A percentile compares a stretch with the other conserved stretches of the same genome.
These are phyloP conservation scores for Saccharomycopsis malanga DNA, from an alignment of 805 yeast genomes.

Conservation along the genomic window DNA sequence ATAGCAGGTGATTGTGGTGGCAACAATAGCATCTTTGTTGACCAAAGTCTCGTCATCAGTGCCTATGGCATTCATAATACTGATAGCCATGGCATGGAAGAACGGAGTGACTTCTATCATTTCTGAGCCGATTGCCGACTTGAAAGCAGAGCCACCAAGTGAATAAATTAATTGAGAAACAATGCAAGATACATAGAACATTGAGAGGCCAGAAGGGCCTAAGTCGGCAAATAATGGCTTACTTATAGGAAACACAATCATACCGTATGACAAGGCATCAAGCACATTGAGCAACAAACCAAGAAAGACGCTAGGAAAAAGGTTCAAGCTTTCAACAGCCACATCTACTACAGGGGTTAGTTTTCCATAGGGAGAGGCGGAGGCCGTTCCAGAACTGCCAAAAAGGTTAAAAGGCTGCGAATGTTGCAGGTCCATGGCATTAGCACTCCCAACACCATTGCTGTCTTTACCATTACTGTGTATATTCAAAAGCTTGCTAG, in stretches of 20 bases:
- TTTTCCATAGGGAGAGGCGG: background rate
- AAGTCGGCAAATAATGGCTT: conserved; percentile 67
- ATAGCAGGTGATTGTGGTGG: conserved; percentile 83
- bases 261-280: conserved; percentile 93
- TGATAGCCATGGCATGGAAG: conserved; percentile 88
- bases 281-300: conserved; percentile 81
- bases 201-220: conserved; percentile 86
- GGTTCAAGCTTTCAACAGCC: conserved; percentile 1
- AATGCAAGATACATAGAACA: conserved; percentile 91
- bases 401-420: background rate
- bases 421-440: background rate
- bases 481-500: conserved; percentile 16
- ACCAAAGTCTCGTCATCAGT: conserved; percentile 29
- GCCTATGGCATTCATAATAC: conserved; percentile 54
- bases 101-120: conserved; percentile 99
- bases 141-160: conserved; percentile 84
- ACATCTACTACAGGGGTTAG: background rate
- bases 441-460: background rate
- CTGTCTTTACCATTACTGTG: background rate
- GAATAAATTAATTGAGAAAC: conserved; percentile 85
- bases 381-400: background rate
- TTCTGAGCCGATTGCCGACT: conserved; percentile 90
- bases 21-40: conserved; percentile 47
- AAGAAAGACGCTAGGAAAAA: conserved; percentile 69
- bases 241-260: conserved; percentile 93